Conservation (phyloP, 163 green algal species). For the Scenedesmus sp. region DNA sequence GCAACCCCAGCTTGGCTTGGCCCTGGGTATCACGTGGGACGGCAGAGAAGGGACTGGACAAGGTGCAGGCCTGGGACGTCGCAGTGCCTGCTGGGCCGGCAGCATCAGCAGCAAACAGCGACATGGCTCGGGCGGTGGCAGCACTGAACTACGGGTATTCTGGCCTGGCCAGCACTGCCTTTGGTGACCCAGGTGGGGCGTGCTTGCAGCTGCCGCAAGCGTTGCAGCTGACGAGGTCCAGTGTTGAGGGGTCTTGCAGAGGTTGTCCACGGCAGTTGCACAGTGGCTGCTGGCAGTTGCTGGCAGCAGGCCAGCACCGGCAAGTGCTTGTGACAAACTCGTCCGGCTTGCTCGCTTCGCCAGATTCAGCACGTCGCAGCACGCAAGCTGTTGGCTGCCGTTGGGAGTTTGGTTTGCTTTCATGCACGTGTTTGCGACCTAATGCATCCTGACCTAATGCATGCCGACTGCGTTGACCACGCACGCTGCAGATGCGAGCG, state of each 20-base stretch:
- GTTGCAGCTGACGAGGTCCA: neutral
- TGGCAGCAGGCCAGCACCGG: too few relatives aligned
- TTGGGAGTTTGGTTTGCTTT: too few relatives aligned
- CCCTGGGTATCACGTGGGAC: constrained; percentile 49
- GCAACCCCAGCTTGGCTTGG: constrained; percentile 33
- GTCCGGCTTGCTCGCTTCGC: too few relatives aligned
- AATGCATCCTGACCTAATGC: neutral
- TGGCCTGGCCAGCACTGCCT: neutral
- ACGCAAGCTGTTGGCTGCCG: too few relatives aligned
- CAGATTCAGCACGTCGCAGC: too few relatives aligned
- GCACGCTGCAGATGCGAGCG: neutral
- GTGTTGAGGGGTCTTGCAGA: too few relatives aligned
- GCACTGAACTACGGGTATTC: constrained; percentile 13
- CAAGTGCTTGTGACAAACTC: too few relatives aligned
- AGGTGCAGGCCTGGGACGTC: constrained; percentile 34
- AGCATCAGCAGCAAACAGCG: neutral
- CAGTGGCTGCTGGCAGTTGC: too few relatives aligned
- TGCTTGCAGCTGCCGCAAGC: neutral
- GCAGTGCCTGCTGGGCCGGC: neutral
- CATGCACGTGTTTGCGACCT: neutral
- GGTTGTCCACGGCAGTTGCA: too few relatives aligned
- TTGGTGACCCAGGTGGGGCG: constrained; percentile 20
- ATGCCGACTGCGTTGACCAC: neutral
- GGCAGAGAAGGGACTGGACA: neutral
- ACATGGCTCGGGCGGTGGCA: neutral